Evolutionary conservation across 1,284 basidiomycete genomes (phyloP), one percentile per base, ranked within the genome.

Genomic region (Taiwanofungus camphoratus): DNA sequence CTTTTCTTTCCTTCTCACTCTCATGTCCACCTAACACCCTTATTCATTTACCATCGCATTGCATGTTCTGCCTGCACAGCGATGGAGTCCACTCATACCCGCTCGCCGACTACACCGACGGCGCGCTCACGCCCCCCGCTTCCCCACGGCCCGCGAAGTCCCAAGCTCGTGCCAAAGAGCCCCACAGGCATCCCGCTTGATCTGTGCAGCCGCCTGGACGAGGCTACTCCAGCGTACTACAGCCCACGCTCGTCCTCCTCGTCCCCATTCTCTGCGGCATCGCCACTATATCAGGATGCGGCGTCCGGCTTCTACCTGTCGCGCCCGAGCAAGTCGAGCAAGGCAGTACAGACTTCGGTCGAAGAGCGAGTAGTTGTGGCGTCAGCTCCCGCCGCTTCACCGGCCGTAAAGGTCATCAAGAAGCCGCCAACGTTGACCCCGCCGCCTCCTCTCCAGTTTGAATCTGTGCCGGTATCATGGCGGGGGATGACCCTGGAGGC

Each of bases 401-500:
- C 61, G 4, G 57, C 55, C 5, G 50, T 60, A 12, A 60, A 54
- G 26, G 41, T 54, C 12, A 45, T 59, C 36, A 39, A 48, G 13
- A 61, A 59, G 44, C 55, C 52, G 22, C 57, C 54, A 4, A 55
- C 65, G 4, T 64, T 81, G 21, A 59, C 67, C 0, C 66, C 70
- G 0, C 71, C 74, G 0, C 71, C 73, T 4, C 44, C 64, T n/a
- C 55, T 81, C 52, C 69, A 67, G 35, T 83, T 85, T 55, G 78
- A 78, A n/a, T 61, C 70, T 3, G 55, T 61, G 0, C 70, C 76
- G 16, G 67, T 87, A 16, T 64, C 69, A 29, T 86, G 77, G 76
- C 82, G 80, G 44, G 76, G 74, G 1, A 65, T 88, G 44, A 75
- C 83, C 0, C 65, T 86, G 31, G 82, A 87, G 46, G 80, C 80